Evolutionary conservation across 2,329 filamentous ascomycete genomes (phyloP).

Genomic region (Paecilomyces dactylethromorphus): DNA sequence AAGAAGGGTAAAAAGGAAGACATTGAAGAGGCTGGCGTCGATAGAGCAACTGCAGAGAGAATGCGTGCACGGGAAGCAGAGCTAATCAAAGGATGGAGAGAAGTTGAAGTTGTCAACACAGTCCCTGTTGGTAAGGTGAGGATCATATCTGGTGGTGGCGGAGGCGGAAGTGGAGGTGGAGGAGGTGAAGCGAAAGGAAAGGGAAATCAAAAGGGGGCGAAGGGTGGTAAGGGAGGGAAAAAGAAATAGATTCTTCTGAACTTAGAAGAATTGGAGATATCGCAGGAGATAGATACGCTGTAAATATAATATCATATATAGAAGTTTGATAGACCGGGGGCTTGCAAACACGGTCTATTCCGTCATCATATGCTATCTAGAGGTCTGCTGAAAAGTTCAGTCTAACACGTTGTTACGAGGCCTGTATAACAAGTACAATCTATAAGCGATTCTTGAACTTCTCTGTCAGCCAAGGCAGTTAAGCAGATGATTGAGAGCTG

Average conservation of each 20-base stretch:
- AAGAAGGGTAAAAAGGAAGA: slow-evolving; percentile 42
- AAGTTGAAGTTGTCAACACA: slow-evolving; percentile 72
- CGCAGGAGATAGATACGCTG: neutral
- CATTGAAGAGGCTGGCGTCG: slow-evolving; percentile 49
- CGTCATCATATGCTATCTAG: too few species aligned
- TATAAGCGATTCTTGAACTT: too few species aligned
- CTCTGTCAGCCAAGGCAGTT: too few species aligned
- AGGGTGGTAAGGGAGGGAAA: slow-evolving; percentile 31
- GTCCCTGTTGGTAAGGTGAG: slow-evolving; percentile 75
- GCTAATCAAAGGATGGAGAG: slow-evolving; percentile 70
- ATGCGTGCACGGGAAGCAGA: slow-evolving; percentile 87
- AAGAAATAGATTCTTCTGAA: slow-evolving; percentile 24
- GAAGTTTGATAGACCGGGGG: neutral
- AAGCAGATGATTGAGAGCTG: too few species aligned
- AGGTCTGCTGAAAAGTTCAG: too few species aligned
- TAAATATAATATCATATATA: neutral
- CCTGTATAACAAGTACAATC: too few species aligned
- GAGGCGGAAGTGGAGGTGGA: slow-evolving; percentile 31
- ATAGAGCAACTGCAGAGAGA: slow-evolving; percentile 57
- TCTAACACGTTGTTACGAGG: too few species aligned
- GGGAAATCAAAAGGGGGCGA: slow-evolving; percentile 13
- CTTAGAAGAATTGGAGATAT: neutral
- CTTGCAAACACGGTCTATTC: too few species aligned
- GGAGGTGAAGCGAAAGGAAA: slow-evolving; percentile 18
- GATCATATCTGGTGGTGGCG: slow-evolving; percentile 65